Percentiles rank a stretch among this genome's conserved stretches.
These are phyloP conservation scores for Arthrocladium fulminans DNA, from an alignment of 2,329 filamentous ascomycete genomes.

Conservation along the genomic window DNA sequence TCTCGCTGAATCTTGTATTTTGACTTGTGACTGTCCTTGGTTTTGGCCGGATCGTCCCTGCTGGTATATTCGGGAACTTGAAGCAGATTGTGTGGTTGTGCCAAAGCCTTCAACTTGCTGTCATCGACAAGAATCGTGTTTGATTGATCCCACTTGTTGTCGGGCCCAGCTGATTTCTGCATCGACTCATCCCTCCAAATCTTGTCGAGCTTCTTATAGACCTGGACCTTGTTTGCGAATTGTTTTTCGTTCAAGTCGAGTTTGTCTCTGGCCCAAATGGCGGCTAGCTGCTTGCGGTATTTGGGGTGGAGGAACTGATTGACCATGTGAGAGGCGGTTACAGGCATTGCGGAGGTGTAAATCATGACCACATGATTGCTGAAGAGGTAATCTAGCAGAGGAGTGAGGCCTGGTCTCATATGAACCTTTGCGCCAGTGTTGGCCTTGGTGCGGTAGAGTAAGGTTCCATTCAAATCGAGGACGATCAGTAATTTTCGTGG, in stretches of 20 bases:
- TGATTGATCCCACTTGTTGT: constrained; percentile 58
- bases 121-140: constrained; percentile 92
- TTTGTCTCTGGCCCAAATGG: constrained; percentile 68
- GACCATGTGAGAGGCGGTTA: constrained; percentile 64
- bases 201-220: constrained; percentile 73
- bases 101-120: constrained; percentile 65
- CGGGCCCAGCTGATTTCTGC: constrained; percentile 34
- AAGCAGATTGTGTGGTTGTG: constrained; percentile 76
- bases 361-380: constrained; percentile 70
- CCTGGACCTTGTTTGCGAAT: constrained; percentile 65
- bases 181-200: constrained; percentile 55
- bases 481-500: constrained; percentile 67
- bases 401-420: constrained; percentile 56
- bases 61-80: constrained; percentile 65
- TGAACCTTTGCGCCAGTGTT: constrained; percentile 50
- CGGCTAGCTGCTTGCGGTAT: constrained; percentile 51
- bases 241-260: constrained; percentile 58
- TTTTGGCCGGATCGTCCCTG: constrained; percentile 13
- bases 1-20: constrained; percentile 29
- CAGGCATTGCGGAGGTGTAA: constrained; percentile 75
- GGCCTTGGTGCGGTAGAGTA: constrained; percentile 54
- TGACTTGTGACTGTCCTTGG: constrained; percentile 35
- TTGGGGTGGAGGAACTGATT: constrained; percentile 49
- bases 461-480: constrained; percentile 86
- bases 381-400: constrained; percentile 67